Base-by-base conservation (phyloP, 805 yeast genomes). In the Candida hispaniensis region DNA sequence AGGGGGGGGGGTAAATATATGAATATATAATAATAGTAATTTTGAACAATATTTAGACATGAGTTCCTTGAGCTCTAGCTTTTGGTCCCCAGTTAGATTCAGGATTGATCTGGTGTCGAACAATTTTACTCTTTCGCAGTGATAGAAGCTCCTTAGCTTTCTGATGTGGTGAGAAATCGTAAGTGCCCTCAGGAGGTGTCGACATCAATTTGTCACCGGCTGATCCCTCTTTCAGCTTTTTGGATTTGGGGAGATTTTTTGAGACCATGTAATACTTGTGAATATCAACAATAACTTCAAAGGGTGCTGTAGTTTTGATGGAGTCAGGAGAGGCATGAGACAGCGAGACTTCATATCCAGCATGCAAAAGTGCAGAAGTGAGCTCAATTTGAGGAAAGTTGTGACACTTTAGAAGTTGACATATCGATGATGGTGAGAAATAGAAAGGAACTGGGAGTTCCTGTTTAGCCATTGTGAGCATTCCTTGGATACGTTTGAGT, bases 1-100 rank as follows among this genome's bases (percentile, higher is more conserved):
- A n/a, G n/a, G n/a, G n/a, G n/a, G n/a, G n/a, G n/a, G n/a, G n/a
- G n/a, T n/a, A n/a, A n/a, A n/a, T n/a, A n/a, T n/a, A n/a, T n/a
- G n/a, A n/a, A n/a, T n/a, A n/a, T n/a, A n/a, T n/a, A n/a, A n/a
- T n/a, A n/a, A n/a, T n/a, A n/a, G n/a, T n/a, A n/a, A n/a, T n/a
- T n/a, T n/a, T n/a, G n/a, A n/a, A n/a, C n/a, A n/a, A 15, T 14
- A n/a, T 10, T 27, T 32, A 32, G 15, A 32, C 36, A 18, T 32
- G 41, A 9, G 36, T 32, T 5, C 36, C 36, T 23, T 32, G 36
- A 11, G 45, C 45, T 50, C 79, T 74, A 3, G 94, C 73, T 60
- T 79, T 82, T 21, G 97, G 99, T 1, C 99, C 99, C 99, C 99
- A 91, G 54, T 81, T 77, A 53, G 80, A 81, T 1, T 83, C 70